These are phyloP conservation scores for Venturia carpophila DNA, from an alignment of 2,329 filamentous ascomycete genomes.

Conservation along the genomic window DNA sequence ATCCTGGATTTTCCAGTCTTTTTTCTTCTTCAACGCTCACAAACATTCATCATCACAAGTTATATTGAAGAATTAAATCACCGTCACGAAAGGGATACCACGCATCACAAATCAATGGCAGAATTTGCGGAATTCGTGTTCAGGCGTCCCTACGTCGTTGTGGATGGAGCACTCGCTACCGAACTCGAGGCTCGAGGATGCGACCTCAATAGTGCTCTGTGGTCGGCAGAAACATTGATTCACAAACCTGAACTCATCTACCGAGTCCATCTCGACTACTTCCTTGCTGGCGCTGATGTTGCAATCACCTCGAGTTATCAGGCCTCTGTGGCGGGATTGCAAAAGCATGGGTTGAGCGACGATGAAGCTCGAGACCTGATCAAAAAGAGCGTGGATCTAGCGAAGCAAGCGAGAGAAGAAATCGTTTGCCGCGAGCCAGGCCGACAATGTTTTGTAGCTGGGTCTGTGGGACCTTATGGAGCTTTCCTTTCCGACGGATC, in stretches of 20 bases:
- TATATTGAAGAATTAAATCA: background rate
- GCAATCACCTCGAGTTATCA: slow-evolving; percentile 44
- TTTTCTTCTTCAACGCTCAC: background rate
- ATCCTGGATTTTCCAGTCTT: background rate
- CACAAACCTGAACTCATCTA: slow-evolving; percentile 36
- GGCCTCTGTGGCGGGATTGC: slow-evolving; percentile 36
- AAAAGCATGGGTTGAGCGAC: slow-evolving; percentile 30
- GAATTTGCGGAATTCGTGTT: background rate
- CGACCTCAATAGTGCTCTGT: slow-evolving; percentile 37
- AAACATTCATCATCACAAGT: background rate
- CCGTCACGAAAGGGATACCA: too few relatives aligned
- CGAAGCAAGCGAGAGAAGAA: slow-evolving; percentile 32
- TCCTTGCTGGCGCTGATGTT: slow-evolving; percentile 37
- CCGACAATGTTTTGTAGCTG: slow-evolving; percentile 29
- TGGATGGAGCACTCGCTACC: slow-evolving; percentile 43
- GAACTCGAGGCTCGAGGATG: slow-evolving; percentile 39
- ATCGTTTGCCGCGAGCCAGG: slow-evolving; percentile 20
- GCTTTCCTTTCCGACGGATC: slow-evolving; percentile 40
- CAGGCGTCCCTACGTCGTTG: slow-evolving; percentile 21
- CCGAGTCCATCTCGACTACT: slow-evolving; percentile 39
- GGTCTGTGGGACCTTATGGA: slow-evolving; percentile 42
- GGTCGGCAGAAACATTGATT: slow-evolving; percentile 38
- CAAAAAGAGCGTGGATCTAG: slow-evolving; percentile 35
- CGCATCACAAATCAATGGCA: background rate
- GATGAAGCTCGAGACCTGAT: slow-evolving; percentile 32